Evolutionary conservation across 2,329 filamentous ascomycete species (phyloP), one percentile per base, ranked within the genome.

Genomic region (Fusarium torreyae): DNA sequence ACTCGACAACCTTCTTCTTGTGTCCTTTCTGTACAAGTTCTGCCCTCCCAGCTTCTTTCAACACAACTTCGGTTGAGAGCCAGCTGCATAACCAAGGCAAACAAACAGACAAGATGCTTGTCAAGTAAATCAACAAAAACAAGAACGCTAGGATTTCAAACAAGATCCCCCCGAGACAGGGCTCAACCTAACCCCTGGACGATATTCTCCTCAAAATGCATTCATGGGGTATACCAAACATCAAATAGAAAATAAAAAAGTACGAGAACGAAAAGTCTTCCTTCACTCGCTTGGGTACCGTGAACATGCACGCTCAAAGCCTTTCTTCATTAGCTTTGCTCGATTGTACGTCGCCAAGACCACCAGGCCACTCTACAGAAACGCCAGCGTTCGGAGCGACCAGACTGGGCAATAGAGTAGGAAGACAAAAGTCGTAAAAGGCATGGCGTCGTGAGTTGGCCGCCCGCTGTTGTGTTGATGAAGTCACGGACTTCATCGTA

Each of bases 401-500:
- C 49, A 57, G 54, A 51, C 48, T 51, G 52, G 39, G 58, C 58
- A 51, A 43, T 62, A 66, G 59, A 50, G 62, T 51, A 46, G 51
- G 67, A 62, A 64, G 45, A 46, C 46, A 58, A 69, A 55, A 71
- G 60, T 79, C 78, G 72, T 80, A 72, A 77, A 74, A 63, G 71
- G 76, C 78, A 70, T 80, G 53, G 73, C 71, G 70, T 80, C 79
- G 69, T 80, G 70, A 75, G 52, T 75, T 70, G 70, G 69, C 63
- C 65, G 50, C 57, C 63, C 65, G 50, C 57, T 59, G 63, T 50
- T 66, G 46, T 66, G 68, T 57, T 48, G 42, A 71, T 55, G 58
- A 46, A 70, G 63, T 49, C 60, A 52, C 57, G 31, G 61, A 52
- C 51, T 67, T 56, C 42, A 55, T 57, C 48, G n/a, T 49, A 34